Evolutionary conservation across 768 basidiomycete species (phyloP).

Genomic region (Pleurotus ostreatus): DNA sequence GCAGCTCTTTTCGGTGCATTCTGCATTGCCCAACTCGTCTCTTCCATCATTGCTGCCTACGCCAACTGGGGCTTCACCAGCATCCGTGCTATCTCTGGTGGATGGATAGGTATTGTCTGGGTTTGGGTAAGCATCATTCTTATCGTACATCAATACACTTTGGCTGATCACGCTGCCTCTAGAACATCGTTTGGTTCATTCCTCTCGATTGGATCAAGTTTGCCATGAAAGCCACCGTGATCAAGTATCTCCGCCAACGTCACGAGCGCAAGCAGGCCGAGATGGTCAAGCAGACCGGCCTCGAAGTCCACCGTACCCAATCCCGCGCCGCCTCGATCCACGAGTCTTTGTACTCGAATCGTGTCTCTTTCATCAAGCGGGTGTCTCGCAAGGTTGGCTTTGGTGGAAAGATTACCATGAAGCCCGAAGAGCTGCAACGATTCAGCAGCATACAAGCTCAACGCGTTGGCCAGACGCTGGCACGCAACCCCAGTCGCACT

Average conservation of each 20-base stretch:
- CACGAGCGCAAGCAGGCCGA: constrained; percentile 39
- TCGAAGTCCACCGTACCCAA: constrained; percentile 81
- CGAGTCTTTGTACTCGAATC: constrained; percentile 92
- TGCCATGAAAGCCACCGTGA: constrained; percentile 90
- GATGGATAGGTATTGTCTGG: constrained; percentile 98
- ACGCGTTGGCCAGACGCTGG: constrained; percentile 70
- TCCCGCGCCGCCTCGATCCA: constrained; percentile 88
- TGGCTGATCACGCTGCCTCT: constrained; percentile 15
- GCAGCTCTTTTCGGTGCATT: constrained; percentile 86
- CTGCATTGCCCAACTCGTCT: constrained; percentile 89
- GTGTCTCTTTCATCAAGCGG: constrained; percentile 89
- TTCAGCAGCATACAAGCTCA: constrained; percentile 86
- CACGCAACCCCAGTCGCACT: constrained; percentile 71
- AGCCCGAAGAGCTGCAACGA: constrained; percentile 80
- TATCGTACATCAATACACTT: not conserved
- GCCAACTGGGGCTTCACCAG: constrained; percentile 93
- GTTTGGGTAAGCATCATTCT: constrained; percentile 60
- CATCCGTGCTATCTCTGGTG: constrained; percentile 76
- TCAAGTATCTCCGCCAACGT: constrained; percentile 77
- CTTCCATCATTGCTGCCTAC: constrained; percentile 93
- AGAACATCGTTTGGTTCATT: constrained; percentile 96
- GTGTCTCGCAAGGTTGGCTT: constrained; percentile 88
- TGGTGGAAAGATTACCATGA: constrained; percentile 73
- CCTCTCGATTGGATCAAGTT: constrained; percentile 97
- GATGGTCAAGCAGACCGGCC: constrained; percentile 41